Percentiles rank a stretch among this genome's conserved stretches.
These are phyloP conservation scores for Porphyrellus cyaneotinctus DNA, from an alignment of 768 basidiomycete genomes.

Conservation along the genomic window DNA sequence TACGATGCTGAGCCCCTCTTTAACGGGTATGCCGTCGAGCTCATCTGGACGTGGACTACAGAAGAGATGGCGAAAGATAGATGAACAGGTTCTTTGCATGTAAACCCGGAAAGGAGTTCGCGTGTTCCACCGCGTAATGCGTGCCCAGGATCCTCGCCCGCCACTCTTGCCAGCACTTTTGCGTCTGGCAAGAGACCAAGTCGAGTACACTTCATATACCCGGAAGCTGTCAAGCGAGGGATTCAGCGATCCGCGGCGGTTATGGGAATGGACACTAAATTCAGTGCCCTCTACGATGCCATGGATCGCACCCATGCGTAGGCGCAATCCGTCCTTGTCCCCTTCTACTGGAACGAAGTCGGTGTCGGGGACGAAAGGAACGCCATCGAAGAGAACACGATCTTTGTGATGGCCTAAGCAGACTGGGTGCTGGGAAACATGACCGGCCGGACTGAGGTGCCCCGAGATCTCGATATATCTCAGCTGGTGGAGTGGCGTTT, in stretches of 20 bases:
- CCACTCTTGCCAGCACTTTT: slow-evolving; percentile 33
- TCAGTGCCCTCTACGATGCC: slow-evolving; percentile 63
- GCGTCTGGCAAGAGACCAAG: slow-evolving; percentile 52
- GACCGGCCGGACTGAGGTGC: slow-evolving; percentile 37
- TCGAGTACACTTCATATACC: slow-evolving; percentile 51
- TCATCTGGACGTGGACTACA: slow-evolving; percentile 31
- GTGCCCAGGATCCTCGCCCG: slow-evolving; percentile 50
- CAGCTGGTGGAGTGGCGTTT: slow-evolving; percentile 49
- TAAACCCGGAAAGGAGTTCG: slow-evolving; percentile 51
- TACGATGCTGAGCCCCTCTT: slow-evolving; percentile 42
- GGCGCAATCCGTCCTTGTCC: slow-evolving; percentile 39
- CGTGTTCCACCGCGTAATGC: slow-evolving; percentile 52
- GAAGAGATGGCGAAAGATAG: slow-evolving; percentile 46
- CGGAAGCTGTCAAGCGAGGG: slow-evolving; percentile 47
- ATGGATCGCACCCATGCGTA: slow-evolving; percentile 58
- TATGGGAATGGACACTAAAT: slow-evolving; percentile 59
- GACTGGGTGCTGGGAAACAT: slow-evolving; percentile 41
- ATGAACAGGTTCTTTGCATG: slow-evolving; percentile 44
- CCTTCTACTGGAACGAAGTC: slow-evolving; percentile 44
- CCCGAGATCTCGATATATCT: slow-evolving; percentile 48
- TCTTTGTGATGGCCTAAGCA: slow-evolving; percentile 48
- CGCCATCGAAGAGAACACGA: slow-evolving; percentile 50
- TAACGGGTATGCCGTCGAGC: slow-evolving; percentile 31
- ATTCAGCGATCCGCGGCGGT: slow-evolving; percentile 55
- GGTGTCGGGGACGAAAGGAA: slow-evolving; percentile 51